phyloP scores from a whole-genome alignment of 306 rosid species.

The Rosa lucieae region DNA sequence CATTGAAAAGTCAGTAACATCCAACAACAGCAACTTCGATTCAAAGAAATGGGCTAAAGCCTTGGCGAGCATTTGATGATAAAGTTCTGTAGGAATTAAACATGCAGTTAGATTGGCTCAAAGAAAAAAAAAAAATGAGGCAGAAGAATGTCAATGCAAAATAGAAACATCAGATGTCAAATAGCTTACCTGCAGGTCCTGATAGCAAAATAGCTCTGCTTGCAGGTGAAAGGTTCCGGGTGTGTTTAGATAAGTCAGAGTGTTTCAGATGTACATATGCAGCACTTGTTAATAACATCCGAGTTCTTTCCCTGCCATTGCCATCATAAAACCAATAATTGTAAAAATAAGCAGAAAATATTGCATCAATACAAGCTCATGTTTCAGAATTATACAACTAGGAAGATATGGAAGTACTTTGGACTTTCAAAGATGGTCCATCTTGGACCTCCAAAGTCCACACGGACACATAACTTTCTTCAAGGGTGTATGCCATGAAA shows the following conservation, averaged over 20 bases:
- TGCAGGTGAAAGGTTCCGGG: constrained; percentile 84
- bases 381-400: constrained; percentile 1
- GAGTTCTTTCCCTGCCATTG: constrained; percentile 62
- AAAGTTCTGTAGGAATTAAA: constrained; percentile 52
- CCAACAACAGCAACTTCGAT: constrained; percentile 77
- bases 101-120: constrained; percentile 9
- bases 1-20: constrained; percentile 65
- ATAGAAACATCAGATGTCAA: neutral
- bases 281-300: constrained; percentile 67
- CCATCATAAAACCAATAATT: constrained; percentile 16
- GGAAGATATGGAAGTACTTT: constrained; percentile 11
- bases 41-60: constrained; percentile 80
- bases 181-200: constrained; percentile 74
- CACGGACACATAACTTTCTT: constrained; percentile 3
- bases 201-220: constrained; percentile 86
- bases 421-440: constrained; percentile 8
- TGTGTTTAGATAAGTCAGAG: constrained; percentile 68
- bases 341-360: constrained; percentile 1
- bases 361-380: constrained; percentile 6
- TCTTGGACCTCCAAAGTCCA: constrained; percentile 9
- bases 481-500: neutral
- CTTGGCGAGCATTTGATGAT: constrained; percentile 84
- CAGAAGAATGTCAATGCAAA: neutral
- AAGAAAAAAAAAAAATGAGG: neutral
- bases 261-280: constrained; percentile 77